Base-by-base conservation (phyloP, 2,329 filamentous ascomycete genomes). In the Aspergillus fischeri region DNA sequence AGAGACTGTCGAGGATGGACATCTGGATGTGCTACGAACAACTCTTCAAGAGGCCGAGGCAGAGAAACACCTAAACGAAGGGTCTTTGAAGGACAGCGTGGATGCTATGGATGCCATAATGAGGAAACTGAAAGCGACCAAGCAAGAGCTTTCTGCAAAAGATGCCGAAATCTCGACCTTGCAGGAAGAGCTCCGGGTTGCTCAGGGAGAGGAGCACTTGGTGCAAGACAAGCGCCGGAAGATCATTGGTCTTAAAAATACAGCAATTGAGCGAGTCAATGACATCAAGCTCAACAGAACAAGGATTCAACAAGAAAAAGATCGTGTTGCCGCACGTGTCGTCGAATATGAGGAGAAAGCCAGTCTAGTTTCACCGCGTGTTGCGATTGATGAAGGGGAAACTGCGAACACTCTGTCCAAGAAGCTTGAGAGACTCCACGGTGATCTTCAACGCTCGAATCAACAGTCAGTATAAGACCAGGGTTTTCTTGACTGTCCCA, bases 371-470 rank as follows among this genome's bases (percentile, higher is more conserved):
- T 83, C 79, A 29, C 73, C 78, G 27, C 82, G 89, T 32, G 84
- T 89, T 53, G 73, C 81, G 41, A 81, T 92, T 38, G 82, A 85
- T 4, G 80, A 84, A 53, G 84, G 83, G 4, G 87, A 91, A 67
- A 91, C 86, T 0, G 71, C 81, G 45, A 69, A 75, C 11, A 86
- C 80, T 54, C 66, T 82, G 7, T 73, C 78, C 42, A 72, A 70
- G 52, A 81, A 80, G 60, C 69, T 79, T 42, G 67, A 81, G 1
- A 81, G 80, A 41, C 74, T 92, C 14, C 72, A 75, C 32, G 77
- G 80, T 48, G 85, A 89, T 66, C 74, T 91, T n/a, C 72, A 78
- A 20, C 79, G 80, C 59, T 81, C 84, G 54, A 81, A 84, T 56
- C 75, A 77, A 52, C 78, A 81, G 65, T 79, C 64, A 65, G 73